Evolutionary conservation across 306 rosid genomes (phyloP), one percentile per base, ranked within the genome.

Genomic region (Vigna trinervia): DNA sequence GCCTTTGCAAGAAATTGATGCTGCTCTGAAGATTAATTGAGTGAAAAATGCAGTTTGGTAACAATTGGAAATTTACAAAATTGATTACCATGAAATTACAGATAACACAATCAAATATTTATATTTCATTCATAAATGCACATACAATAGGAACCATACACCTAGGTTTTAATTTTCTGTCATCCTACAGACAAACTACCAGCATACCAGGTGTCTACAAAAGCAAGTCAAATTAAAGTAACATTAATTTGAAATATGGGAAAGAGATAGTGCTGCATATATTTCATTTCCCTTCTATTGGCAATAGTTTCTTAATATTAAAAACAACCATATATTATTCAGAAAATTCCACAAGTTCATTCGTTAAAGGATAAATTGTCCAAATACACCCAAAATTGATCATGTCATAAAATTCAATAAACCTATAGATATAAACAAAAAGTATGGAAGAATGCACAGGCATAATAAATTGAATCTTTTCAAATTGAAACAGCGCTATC

Each of bases 351-450:
- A 46, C 19, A 61, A 60, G 39, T 51, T 20, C 83, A 66, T 57
- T 65, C 15, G 22, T 53, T 45, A 46, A 69, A 62, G 38, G 48
- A 58, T 51, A 26, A 73, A 72, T n/a, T 48, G 46, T 69, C 64
- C 59, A 54, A 80, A 73, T 22, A 22, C n/a, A 73, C 3, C 15
- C 69, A 6, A 81, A 43, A 73, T 41, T 65, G 61, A 38, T 72
- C 69, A 80, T 28, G 39, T 17, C 73, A 47, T 63, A 64, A 79
- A 62, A 61, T 61, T 76, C 43, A 81, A 52, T 14, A 76, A 64
- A 71, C 59, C 65, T 50, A 76, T 43, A 28, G 17, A 57, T 57
- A 59, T 73, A 28, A 79, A 59, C 20, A 47, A 70, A 30, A 34
- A 64, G 45, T 34, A 32, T 61, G 68, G 14, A 66, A 73, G 61